Evolutionary conservation across 495 filamentous ascomycete species (phyloP), one percentile per base, ranked within the genome.

Genomic region (Penicillium pancosmium): DNA sequence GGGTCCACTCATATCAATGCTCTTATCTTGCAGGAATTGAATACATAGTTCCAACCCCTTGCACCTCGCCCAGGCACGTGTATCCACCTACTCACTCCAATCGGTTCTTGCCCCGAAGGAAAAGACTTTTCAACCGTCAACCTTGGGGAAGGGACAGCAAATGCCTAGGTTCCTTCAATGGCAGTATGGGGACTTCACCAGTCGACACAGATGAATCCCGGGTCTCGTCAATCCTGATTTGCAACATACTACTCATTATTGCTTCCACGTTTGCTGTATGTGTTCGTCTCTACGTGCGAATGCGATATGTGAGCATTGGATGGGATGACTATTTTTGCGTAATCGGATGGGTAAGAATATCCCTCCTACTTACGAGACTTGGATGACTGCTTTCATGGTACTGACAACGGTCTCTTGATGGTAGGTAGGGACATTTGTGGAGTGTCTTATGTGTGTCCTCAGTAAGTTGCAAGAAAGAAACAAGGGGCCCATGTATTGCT

Each of bases 221-320:
- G 66, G 55, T 58, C 16, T 10, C 55, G 0, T 18, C 18, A 25
- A 58, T 58, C 23, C 50, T 56, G 16, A 36, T 56, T n/a, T 61
- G 58, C 47, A 61, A 56, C 51, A 47, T 54, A 4, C 51, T 61
- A 10, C 43, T 61, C 5, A 50, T 61, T 51, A 21, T 43, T 7
- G 19, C 27, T 15, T 41, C 52, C 31, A 35, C 51, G 4, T n/a
- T 56, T 25, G 52, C 44, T 38, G 31, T 61, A 16, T 40, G 40
- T 38, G 53, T 61, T 18, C 43, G 53, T 12, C 18, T 61, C 5
- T 56, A 56, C 23, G 53, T 56, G 13, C 44, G 52, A 25, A 7
- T 55, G 19, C 53, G 52, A 23, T 61, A 55, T 31, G 16, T 56
- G 5, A 43, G 36, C 35, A 15, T 43, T 33, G 52, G 38, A 21